Evolutionary conservation across 345 rosid species (phyloP).

Genomic region (Lepidium aucheri): DNA sequence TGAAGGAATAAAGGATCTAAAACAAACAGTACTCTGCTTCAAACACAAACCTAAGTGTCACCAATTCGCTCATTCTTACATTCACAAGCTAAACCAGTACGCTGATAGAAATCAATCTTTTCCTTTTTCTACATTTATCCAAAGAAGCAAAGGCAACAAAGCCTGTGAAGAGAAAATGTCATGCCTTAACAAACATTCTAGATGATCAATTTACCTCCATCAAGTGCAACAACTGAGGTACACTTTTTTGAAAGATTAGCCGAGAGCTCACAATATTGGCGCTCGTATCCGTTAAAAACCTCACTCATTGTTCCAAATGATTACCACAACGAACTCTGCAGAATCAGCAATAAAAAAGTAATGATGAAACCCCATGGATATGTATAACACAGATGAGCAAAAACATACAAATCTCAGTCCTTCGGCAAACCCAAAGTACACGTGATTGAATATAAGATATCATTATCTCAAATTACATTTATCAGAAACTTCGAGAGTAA

Average conservation of each 20-base stretch:
- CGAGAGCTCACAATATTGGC: conserved; percentile 60
- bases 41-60: not conserved
- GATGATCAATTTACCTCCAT: conserved; percentile 38
- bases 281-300: conserved; percentile 49
- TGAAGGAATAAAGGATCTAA: not conserved
- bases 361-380: not conserved
- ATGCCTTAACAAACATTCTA: not conserved
- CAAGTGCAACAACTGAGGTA: conserved; percentile 37
- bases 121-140: not conserved
- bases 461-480: not conserved
- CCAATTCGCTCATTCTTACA: not conserved
- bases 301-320: conserved; percentile 42
- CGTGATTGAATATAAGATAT: not conserved
- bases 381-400: not conserved
- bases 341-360: not conserved
- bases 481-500: not conserved
- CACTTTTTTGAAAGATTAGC: conserved; percentile 52
- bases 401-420: not conserved
- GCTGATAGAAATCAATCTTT: not conserved
- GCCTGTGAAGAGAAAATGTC: not conserved
- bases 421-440: not conserved
- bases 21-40: not conserved
- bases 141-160: not conserved
- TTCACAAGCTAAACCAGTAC: not conserved
- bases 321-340: not conserved